These are phyloP conservation scores for Maudiozyma humilis DNA, from an alignment of 1,139 yeast species.

Conservation along the genomic window DNA sequence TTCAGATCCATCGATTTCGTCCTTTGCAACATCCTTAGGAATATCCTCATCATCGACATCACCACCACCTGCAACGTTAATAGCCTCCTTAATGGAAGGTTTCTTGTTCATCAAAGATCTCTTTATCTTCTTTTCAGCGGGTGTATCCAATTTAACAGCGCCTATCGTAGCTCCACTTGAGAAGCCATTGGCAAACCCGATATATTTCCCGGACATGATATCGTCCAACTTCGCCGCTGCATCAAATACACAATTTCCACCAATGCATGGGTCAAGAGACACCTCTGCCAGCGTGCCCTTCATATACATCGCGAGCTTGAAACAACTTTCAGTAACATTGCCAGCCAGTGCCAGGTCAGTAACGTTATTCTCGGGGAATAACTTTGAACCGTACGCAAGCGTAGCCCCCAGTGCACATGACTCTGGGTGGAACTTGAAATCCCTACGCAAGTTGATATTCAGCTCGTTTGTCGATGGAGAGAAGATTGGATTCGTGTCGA, in stretches of 20 bases:
- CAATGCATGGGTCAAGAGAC: slow-evolving; percentile 26
- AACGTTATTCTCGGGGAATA: slow-evolving; percentile 34
- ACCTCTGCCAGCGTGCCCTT: slow-evolving; percentile 19
- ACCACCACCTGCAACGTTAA: background rate
- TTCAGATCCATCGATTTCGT: background rate
- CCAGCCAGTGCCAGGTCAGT: slow-evolving; percentile 47
- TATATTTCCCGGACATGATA: slow-evolving; percentile 13
- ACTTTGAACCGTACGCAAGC: slow-evolving; percentile 57
- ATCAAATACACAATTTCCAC: slow-evolving; percentile 27
- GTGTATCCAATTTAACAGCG: background rate
- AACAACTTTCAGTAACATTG: slow-evolving; percentile 61
- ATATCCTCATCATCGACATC: background rate
- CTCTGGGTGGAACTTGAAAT: slow-evolving; percentile 42
- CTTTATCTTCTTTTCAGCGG: background rate
- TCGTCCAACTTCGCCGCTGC: slow-evolving; percentile 22
- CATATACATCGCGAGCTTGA: slow-evolving; percentile 36
- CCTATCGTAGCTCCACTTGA: background rate
- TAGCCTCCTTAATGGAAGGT: background rate
- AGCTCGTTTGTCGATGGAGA: slow-evolving; percentile 22
- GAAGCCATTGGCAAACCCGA: slow-evolving; percentile 8
- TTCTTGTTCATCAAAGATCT: background rate
- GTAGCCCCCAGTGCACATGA: slow-evolving; percentile 72
- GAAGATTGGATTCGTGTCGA: slow-evolving; percentile 10
- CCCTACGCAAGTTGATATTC: slow-evolving; percentile 23
- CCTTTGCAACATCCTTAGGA: background rate